These are phyloP conservation scores for Yarrowia deformans DNA, from an alignment of 805 yeast genomes.

Conservation along the genomic window DNA sequence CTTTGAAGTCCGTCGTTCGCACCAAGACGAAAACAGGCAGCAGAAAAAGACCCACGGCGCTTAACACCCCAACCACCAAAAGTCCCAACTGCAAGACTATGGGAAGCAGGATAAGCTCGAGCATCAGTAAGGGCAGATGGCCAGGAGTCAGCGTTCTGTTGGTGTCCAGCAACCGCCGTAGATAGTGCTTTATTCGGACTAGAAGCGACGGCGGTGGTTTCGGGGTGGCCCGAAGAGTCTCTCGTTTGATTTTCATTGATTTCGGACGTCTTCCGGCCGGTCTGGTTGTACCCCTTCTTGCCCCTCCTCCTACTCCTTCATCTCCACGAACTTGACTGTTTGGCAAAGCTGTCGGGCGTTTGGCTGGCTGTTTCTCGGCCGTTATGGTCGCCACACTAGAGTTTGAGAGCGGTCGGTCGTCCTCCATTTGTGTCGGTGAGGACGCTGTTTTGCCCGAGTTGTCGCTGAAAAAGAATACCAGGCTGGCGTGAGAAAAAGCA, in stretches of 20 bases:
- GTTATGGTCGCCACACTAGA: not conserved
- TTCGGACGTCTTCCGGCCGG: not conserved
- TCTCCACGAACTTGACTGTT: not conserved
- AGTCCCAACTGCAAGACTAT: slow-evolving; percentile 25
- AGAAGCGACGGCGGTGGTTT: not conserved
- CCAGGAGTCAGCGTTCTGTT: not conserved
- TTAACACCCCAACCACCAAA: slow-evolving; percentile 2
- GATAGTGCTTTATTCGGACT: not conserved
- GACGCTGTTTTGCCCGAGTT: not conserved
- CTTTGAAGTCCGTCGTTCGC: not conserved
- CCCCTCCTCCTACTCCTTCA: not conserved
- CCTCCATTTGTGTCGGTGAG: slow-evolving; percentile 1
- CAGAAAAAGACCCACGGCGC: not conserved
- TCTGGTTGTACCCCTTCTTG: too few relatives aligned
- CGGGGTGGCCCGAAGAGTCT: not conserved
- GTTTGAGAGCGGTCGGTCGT: not conserved
- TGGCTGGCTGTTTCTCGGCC: not conserved
- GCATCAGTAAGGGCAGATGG: not conserved
- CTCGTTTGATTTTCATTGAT: not conserved
- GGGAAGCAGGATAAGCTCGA: slow-evolving; percentile 32
- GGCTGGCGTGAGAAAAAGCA: slow-evolving; percentile 23
- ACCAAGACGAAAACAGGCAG: not conserved
- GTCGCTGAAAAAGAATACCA: not conserved
- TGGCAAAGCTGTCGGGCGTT: not conserved
- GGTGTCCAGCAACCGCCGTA: not conserved